Base-by-base conservation (phyloP, 2,329 filamentous ascomycete species). In the Cercospora canescens region DNA sequence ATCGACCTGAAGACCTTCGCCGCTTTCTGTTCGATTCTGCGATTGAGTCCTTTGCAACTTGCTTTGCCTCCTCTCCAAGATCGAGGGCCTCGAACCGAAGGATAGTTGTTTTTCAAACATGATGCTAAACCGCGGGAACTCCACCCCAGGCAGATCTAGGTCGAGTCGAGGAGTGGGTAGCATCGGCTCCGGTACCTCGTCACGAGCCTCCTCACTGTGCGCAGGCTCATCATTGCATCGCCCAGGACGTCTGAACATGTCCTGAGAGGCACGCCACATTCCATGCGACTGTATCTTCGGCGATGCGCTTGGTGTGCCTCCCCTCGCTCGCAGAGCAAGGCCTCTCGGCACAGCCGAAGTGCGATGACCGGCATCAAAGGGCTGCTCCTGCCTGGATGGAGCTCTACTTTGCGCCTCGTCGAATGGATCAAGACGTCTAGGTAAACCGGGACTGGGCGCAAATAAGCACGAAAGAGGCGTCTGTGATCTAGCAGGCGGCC, bases 91-190 rank as follows among this genome's bases (percentile, higher is more conserved):
- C 5, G 67, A 76, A 67, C 87, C 85, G 24, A 59, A 41, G 11
- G 66, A 66, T 28, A 97, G 81, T 6, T 97, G 83, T 39, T 86
- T 87, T 63, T 89, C 88, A 75, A 98, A 97, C 94, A 97, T 97
- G 70, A 97, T 87, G 72, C 93, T 97, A 72, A 97, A 98, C 57
- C 94, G 85, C 76, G 97, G 94, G 84, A 98, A 67, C 68, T 90
- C 88, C 63, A 91, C 85, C 58, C 87, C 86, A 0, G 94, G 94
- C 64, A 97, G 95, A 60, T 94, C 88, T 16, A 97, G 85, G 72
- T 93, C 85, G 21, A 97, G 81, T 41, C 80, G 72, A 2, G 77
- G 79, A 21, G 71, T 77, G 16, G 61, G 66, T 39, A 54, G 63
- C 14, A 30, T 39, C 5, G 63, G 18, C 5, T 34, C 16, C 2